phyloP scores from a whole-genome alignment of 768 basidiomycete species.

The Trametes cubensis region DNA sequence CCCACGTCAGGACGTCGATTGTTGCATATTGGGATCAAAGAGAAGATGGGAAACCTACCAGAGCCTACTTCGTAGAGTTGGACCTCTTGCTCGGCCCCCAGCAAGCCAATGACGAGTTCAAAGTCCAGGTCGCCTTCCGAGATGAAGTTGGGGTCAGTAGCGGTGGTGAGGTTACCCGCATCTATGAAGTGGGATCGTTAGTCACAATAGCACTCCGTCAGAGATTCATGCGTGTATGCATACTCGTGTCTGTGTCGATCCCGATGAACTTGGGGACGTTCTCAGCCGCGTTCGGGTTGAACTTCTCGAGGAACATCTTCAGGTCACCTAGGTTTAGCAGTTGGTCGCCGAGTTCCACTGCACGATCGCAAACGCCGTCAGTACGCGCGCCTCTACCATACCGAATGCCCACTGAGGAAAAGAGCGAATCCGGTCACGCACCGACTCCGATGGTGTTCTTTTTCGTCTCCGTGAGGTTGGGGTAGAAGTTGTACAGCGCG shows the following conservation, averaged over 20 bases:
- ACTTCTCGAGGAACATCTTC: constrained; percentile 3
- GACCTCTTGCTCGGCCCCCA: constrained; percentile 23
- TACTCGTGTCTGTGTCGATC: not conserved
- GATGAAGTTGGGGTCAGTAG: constrained; percentile 4
- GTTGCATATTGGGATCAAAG: not conserved
- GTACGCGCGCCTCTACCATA: not conserved
- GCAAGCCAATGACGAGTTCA: constrained; percentile 44
- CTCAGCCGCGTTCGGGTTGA: constrained; percentile 2
- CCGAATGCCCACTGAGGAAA: too few species aligned
- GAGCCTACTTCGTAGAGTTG: constrained; percentile 28
- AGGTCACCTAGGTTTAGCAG: constrained; percentile 3
- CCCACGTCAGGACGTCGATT: not conserved
- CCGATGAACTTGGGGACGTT: not conserved
- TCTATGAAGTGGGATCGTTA: too few species aligned
- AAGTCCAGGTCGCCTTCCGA: constrained; percentile 13
- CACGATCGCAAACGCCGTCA: too few species aligned
- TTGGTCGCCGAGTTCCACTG: constrained; percentile 8
- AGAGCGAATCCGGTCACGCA: not conserved
- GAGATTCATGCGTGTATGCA: not conserved
- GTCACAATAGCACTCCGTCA: too few species aligned
- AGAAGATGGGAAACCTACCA: constrained; percentile 3
- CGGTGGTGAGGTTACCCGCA: too few species aligned
- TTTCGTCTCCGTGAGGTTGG: not conserved
- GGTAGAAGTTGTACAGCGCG: constrained; percentile 15
- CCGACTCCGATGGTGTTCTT: constrained; percentile 3